Conservation (phyloP, 192 early-diverging fungal genomes). For the Cetraspora pellucida region DNA sequence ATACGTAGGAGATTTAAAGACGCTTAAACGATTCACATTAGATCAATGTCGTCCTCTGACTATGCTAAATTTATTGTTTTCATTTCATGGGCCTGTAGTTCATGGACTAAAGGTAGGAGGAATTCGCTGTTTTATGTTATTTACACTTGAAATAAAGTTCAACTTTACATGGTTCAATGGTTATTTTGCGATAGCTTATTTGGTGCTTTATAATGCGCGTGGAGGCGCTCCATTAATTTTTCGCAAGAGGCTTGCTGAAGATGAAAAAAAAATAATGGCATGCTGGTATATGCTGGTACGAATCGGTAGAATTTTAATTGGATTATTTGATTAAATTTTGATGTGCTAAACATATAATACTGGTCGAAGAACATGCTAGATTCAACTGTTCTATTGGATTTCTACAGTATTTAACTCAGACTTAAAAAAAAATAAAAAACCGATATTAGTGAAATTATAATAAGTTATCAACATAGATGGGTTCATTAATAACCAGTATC, state of each 20-base stretch:
- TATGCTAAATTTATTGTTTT: constrained; percentile 26
- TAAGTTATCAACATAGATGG: too few relatives aligned
- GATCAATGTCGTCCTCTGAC: background rate
- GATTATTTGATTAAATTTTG: background rate
- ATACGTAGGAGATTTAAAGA: too few relatives aligned
- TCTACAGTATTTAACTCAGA: too few relatives aligned
- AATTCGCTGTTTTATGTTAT: background rate
- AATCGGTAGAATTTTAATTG: too few relatives aligned
- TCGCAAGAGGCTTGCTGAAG: constrained; percentile 21
- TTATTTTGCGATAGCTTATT: constrained; percentile 13
- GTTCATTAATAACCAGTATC: background rate
- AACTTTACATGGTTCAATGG: background rate
- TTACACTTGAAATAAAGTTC: background rate
- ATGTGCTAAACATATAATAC: background rate
- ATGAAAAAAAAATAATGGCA: constrained; percentile 27
- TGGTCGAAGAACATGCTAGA: too few relatives aligned
- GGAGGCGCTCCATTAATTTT: constrained; percentile 23
- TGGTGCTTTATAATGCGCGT: constrained; percentile 12
- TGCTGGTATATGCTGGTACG: constrained; percentile 25
- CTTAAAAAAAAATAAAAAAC: too few relatives aligned
- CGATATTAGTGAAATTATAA: too few relatives aligned
- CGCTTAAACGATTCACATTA: too few relatives aligned
- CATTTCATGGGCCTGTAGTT: constrained; percentile 25
- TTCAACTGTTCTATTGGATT: too few relatives aligned
- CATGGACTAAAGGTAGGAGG: constrained; percentile 26